Evolutionary conservation across 495 filamentous ascomycete species (phyloP).

Genomic region (Lentithecium fluviatile): DNA sequence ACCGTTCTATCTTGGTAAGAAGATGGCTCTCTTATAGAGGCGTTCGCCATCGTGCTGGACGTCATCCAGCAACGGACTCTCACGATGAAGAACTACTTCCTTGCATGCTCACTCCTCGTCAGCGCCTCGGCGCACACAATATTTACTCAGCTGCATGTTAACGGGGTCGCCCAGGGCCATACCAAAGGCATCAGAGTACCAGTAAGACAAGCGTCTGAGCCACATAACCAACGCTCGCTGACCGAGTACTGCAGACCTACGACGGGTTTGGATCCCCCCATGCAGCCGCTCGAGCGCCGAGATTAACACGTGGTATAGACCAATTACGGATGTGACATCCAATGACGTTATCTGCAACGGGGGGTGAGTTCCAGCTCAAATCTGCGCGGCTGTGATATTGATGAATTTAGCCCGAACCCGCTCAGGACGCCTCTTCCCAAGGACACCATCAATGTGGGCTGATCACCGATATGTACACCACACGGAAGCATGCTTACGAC

Average conservation of each 20-base stretch:
- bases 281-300: conserved; percentile 12
- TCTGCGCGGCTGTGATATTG: conserved; percentile 18
- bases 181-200: conserved; percentile 30
- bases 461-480: background rate
- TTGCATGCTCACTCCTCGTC: conserved; percentile 17
- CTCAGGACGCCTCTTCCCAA: conserved; percentile 22
- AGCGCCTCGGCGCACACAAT: conserved; percentile 28
- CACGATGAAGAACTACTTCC: conserved; percentile 21
- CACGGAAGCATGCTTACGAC: background rate
- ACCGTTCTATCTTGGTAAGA: background rate
- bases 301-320: conserved; percentile 31
- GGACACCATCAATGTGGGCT: conserved; percentile 32
- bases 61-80: background rate
- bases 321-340: conserved; percentile 28
- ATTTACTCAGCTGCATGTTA: conserved; percentile 24
- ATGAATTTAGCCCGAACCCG: conserved; percentile 30
- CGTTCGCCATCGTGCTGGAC: conserved; percentile 3
- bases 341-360: conserved; percentile 32
- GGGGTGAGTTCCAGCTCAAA: conserved; percentile 9
- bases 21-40: conserved; percentile 25
- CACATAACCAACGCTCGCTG: conserved; percentile 10
- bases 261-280: conserved; percentile 20
- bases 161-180: conserved; percentile 28
- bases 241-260: conserved; percentile 23
- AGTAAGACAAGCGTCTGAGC: background rate